These are phyloP conservation scores for Pezicula carpinea DNA, from an alignment of 2,329 filamentous ascomycete species.

Conservation along the genomic window DNA sequence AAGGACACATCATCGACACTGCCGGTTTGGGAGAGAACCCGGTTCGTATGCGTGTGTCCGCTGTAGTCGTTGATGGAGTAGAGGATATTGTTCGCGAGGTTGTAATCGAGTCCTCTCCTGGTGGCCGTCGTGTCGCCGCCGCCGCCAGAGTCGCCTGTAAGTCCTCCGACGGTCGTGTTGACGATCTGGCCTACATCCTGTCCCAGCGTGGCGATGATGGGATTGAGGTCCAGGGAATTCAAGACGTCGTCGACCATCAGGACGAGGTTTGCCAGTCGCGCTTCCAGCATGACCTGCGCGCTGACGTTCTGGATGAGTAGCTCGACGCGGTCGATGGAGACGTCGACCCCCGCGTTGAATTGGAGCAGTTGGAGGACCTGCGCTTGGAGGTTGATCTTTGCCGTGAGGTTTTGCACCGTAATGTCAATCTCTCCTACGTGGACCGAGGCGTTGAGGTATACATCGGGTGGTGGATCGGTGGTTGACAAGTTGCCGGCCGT, in stretches of 20 bases:
- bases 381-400: conserved; percentile 55
- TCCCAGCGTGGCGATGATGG: conserved; percentile 51
- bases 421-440: conserved; percentile 54
- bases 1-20: conserved; percentile 48
- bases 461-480: conserved; percentile 46
- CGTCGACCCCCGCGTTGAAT: conserved; percentile 58
- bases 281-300: conserved; percentile 55
- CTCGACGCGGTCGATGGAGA: conserved; percentile 51
- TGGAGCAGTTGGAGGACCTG: conserved; percentile 53
- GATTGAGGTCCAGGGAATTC: conserved; percentile 55
- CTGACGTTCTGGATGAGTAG: conserved; percentile 54
- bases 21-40: conserved; percentile 50
- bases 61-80: conserved; percentile 57
- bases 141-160: conserved; percentile 10
- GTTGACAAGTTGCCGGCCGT: conserved; percentile 40
- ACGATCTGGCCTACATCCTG: conserved; percentile 44
- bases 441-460: conserved; percentile 55
- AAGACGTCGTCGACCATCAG: conserved; percentile 55
- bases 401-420: conserved; percentile 53
- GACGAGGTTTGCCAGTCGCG: conserved; percentile 54
- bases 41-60: conserved; percentile 51
- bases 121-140: no score
- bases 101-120: conserved; percentile 32
- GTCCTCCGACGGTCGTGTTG: conserved; percentile 32
- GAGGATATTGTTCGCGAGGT: conserved; percentile 52